A percentile compares a stretch with the other conserved stretches of the same genome.
Conservation (phyloP, 805 yeast species). For the Hagleromyces aurorensis region DNA sequence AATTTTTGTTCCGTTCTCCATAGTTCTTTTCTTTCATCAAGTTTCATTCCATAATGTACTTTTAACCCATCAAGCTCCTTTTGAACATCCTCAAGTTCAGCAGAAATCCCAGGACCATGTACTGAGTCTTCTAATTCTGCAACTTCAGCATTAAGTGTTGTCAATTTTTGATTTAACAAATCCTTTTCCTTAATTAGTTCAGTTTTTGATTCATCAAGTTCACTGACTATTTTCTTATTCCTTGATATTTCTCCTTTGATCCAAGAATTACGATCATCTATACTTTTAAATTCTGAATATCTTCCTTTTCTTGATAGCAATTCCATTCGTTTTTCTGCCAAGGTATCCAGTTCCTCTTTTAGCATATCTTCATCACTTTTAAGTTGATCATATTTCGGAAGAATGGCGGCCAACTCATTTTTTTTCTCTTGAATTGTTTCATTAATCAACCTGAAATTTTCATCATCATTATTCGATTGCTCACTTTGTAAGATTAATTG, state of each 20-base stretch:
- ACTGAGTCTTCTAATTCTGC: conserved; percentile 33
- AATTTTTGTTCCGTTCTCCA: conserved; percentile 76
- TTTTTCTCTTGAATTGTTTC: conserved; percentile 33
- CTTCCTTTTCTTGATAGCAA: conserved; percentile 68
- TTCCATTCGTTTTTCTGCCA: conserved; percentile 46
- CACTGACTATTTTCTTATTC: conserved; percentile 25
- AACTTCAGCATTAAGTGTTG: conserved; percentile 26
- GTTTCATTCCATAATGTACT: conserved; percentile 35
- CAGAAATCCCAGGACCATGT: conserved; percentile 29
- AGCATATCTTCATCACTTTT: conserved; percentile 35
- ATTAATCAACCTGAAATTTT: conserved; percentile 21
- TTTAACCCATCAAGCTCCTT: conserved; percentile 30
- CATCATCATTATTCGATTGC: conserved; percentile 24
- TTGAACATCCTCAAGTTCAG: conserved; percentile 30
- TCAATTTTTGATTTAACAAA: conserved; percentile 15
- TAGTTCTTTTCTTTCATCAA: conserved; percentile 59
- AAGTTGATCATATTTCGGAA: conserved; percentile 37
- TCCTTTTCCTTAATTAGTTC: conserved; percentile 11
- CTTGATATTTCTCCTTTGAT: conserved; percentile 42
- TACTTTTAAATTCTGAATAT: conserved; percentile 46
- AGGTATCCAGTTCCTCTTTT: conserved; percentile 34
- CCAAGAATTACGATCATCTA: conserved; percentile 62
- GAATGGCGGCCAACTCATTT: conserved; percentile 29
- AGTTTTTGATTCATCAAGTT: conserved; percentile 21
- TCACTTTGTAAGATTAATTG: conserved; percentile 30